Percentiles rank a stretch among this genome's conserved stretches.
phyloP scores from a whole-genome alignment of 1,284 basidiomycete genomes.

The Thelephora terrestris region DNA sequence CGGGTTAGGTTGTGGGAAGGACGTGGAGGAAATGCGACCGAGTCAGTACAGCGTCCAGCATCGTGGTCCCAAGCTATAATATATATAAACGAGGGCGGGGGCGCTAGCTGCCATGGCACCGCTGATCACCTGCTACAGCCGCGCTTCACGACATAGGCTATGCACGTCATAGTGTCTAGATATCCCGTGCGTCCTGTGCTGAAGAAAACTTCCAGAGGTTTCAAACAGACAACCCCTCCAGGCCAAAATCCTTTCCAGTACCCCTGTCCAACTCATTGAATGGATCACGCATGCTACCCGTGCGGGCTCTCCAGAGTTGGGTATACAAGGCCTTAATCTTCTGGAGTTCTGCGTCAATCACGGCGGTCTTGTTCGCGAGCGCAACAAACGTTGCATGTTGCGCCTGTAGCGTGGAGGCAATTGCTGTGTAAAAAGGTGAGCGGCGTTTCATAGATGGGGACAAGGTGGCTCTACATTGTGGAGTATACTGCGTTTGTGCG shows the following conservation, averaged over 20 bases:
- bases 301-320: slow-evolving; percentile 58
- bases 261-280: slow-evolving; percentile 56
- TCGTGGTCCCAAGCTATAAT: not conserved
- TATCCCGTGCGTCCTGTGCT: not conserved
- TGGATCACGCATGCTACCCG: slow-evolving; percentile 64
- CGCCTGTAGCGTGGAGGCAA: slow-evolving; percentile 61
- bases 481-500: slow-evolving; percentile 51
- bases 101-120: no score
- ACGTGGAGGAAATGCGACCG: not conserved
- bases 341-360: slow-evolving; percentile 58
- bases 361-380: slow-evolving; percentile 61
- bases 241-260: slow-evolving; percentile 33
- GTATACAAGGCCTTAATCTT: slow-evolving; percentile 59
- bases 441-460: not conserved
- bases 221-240: slow-evolving; percentile 21
- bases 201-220: not conserved
- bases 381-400: slow-evolving; percentile 66
- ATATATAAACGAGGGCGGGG: not conserved
- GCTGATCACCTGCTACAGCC: not conserved
- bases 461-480: slow-evolving; percentile 47
- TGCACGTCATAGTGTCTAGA: no score
- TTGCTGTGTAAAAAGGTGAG: slow-evolving; percentile 30
- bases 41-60: not conserved
- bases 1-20: not conserved
- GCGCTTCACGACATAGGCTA: no score